Base-by-base conservation (phyloP, 2,329 filamentous ascomycete genomes). In the Fusarium setosum region DNA sequence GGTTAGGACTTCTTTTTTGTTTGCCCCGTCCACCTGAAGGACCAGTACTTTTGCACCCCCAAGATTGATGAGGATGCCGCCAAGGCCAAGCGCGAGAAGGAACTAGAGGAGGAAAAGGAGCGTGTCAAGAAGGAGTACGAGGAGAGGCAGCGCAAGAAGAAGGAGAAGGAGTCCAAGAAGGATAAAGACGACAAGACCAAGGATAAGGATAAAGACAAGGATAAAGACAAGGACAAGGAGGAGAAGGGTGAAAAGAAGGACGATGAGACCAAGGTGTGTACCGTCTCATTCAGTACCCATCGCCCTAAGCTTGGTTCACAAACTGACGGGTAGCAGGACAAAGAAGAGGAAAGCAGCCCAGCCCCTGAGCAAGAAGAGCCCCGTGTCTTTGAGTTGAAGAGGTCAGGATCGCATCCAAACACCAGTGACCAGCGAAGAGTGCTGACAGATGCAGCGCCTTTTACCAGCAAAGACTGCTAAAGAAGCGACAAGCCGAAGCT, bases 1-100 rank as follows among this genome's bases (percentile, higher is more conserved):
- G 26, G 54, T 10, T 51, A 78, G 84, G 94, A 97, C 75, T 96
- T 94, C 79, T 98, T 99, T 81, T 97, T 96, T 75, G 87, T 96
- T 41, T 99, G 96, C 72, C 84, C 89, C 6, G 83, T 86, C 29
- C 96, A 99, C 77, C 82, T 98, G 9, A 92, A 91, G 72, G 96
- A 98, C 73, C 84, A 83, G 29, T 88, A 91, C 37, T 98, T 97
- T 76, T 95, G 92, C 73, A 82, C 85, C 72, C 90, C 92, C 61
- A 90, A 91, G 61, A 84, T 92, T 60, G 91, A 94, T 72, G 86
- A 89, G 51, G 90, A 86, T 65, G 82, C 90, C 61, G 72, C 87
- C 73, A 85, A 90, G 76, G 86, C 83, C 73, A 90, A 88, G 73
- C 70, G 74, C 18, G 78, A 92, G 72, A 87, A 88, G 72, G 88